Evolutionary conservation across 495 filamentous ascomycete genomes (phyloP).

Genomic region (Penicillium manginii): DNA sequence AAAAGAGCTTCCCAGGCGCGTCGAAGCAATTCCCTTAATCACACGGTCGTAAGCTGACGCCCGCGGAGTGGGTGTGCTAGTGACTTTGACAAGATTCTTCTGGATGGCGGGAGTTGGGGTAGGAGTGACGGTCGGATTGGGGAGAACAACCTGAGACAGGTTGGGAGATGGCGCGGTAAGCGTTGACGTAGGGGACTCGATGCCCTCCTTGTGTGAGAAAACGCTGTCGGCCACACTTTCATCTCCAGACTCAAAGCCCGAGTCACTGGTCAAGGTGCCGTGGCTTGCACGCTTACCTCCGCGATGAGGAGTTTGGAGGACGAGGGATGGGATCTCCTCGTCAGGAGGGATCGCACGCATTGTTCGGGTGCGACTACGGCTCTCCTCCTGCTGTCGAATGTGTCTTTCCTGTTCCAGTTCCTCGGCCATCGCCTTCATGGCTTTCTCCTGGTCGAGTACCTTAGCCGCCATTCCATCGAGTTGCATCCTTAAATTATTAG

Average conservation of each 20-base stretch:
- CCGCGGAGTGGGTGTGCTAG: constrained; percentile 28
- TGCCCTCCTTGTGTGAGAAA: constrained; percentile 62
- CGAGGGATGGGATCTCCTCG: constrained; percentile 53
- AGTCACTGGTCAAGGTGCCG: constrained; percentile 55
- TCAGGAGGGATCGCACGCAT: constrained; percentile 39
- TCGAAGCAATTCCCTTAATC: constrained; percentile 44
- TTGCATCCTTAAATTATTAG: constrained; percentile 69
- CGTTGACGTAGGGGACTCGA: constrained; percentile 53
- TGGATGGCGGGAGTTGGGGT: constrained; percentile 25
- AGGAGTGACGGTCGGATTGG: constrained; percentile 31
- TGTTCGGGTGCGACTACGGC: constrained; percentile 45
- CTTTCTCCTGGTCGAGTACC: constrained; percentile 64
- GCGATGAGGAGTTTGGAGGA: constrained; percentile 52
- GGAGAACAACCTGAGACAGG: constrained; percentile 41
- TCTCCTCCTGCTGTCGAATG: constrained; percentile 56
- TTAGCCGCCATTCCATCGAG: constrained; percentile 76
- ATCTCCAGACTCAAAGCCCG: constrained; percentile 57
- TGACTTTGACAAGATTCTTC: constrained; percentile 28
- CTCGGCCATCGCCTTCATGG: constrained; percentile 64
- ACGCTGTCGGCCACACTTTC: constrained; percentile 64
- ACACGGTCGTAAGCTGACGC: constrained; percentile 47
- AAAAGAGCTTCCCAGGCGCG: constrained; percentile 40
- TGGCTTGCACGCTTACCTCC: constrained; percentile 56
- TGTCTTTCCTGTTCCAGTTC: constrained; percentile 66
- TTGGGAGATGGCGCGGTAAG: constrained; percentile 46